phyloP scores from a whole-genome alignment of 768 basidiomycete genomes.

The Trametes gibbosa region DNA sequence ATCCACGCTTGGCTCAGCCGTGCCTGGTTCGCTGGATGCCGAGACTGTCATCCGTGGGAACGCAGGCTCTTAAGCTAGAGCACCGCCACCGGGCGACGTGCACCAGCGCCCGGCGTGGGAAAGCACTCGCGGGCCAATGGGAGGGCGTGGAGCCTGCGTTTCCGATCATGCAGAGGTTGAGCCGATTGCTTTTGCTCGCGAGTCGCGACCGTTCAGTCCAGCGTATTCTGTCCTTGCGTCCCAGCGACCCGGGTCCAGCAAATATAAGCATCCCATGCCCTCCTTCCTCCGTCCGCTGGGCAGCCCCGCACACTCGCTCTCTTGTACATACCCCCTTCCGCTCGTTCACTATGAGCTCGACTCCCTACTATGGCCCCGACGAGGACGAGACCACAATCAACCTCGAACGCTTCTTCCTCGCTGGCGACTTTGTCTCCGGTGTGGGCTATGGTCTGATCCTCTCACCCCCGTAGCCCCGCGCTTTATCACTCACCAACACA shows the following conservation, averaged over 20 bases:
- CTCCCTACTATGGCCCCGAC: conserved; percentile 33
- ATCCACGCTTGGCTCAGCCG: too few relatives aligned
- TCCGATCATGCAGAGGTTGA: background rate
- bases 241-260: background rate
- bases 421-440: conserved; percentile 41
- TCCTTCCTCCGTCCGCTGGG: background rate
- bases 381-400: conserved; percentile 34
- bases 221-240: background rate
- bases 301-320: background rate
- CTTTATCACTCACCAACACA: background rate
- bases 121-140: background rate
- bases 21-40: background rate
- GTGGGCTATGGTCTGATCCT: conserved; percentile 37
- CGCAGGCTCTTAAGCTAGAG: background rate
- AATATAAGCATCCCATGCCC: background rate
- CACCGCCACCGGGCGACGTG: background rate
- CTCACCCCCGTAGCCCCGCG: background rate
- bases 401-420: conserved; percentile 39
- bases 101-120: too few relatives aligned
- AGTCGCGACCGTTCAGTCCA: background rate
- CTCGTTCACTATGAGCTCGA: background rate
- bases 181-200: background rate
- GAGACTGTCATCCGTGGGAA: too few relatives aligned
- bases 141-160: background rate
- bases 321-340: conserved; percentile 1